A percentile compares a stretch with the other conserved stretches of the same genome.
These are phyloP conservation scores for Kernera saxatilis DNA, from an alignment of 345 rosid species.

Conservation along the genomic window DNA sequence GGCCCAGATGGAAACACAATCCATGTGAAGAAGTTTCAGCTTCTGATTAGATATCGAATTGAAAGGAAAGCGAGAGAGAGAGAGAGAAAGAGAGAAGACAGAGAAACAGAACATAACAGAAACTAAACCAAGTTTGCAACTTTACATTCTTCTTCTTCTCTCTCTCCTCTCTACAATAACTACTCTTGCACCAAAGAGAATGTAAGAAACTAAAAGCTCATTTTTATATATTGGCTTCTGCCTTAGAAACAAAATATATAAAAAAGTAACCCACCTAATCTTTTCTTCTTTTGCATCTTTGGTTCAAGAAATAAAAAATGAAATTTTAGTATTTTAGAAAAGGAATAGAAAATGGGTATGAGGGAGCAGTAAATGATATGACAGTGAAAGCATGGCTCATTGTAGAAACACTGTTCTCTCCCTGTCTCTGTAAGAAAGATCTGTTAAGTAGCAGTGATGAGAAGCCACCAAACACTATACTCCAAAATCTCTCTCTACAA, in stretches of 20 bases:
- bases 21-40: constrained; percentile 34
- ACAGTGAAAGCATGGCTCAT: constrained; percentile 39
- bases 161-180: constrained; percentile 1
- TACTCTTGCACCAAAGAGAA: constrained; percentile 31
- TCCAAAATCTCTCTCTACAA: constrained; percentile 30
- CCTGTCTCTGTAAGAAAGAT: constrained; percentile 34
- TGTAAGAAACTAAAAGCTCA: constrained; percentile 20
- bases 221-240: constrained; percentile 17
- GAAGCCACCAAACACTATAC: constrained; percentile 36
- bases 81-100: constrained; percentile 24
- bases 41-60: constrained; percentile 25
- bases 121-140: constrained; percentile 32
- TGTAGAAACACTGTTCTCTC: constrained; percentile 34
- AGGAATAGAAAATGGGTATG: constrained; percentile 10
- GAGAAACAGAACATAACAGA: constrained; percentile 29
- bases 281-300: background rate
- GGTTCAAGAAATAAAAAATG: background rate
- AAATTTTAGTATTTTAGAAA: background rate
- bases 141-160: constrained; percentile 20
- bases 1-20: constrained; percentile 23
- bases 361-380: constrained; percentile 27
- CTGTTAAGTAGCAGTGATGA: constrained; percentile 36
- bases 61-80: constrained; percentile 26
- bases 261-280: constrained; percentile 15
- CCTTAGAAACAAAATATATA: constrained; percentile 16